Evolutionary conservation across 306 rosid species (phyloP).

Genomic region (Castanea sativa): DNA sequence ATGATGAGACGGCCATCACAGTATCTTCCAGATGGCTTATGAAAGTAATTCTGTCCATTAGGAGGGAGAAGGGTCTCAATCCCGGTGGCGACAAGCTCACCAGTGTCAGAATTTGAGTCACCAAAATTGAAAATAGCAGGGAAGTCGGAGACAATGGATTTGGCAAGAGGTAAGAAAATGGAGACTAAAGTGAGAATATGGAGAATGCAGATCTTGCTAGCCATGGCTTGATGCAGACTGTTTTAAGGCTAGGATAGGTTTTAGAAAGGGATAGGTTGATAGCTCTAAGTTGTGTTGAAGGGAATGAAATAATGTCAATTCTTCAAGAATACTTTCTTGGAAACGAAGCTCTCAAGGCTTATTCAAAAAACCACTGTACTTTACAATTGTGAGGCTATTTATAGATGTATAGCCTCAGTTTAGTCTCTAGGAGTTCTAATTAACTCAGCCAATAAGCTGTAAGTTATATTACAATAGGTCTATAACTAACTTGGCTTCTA

Average conservation of each 20-base stretch:
- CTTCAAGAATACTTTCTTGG: no score
- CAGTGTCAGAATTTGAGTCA: conserved; percentile 92
- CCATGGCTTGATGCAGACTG: conserved; percentile 19
- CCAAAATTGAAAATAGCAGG: conserved; percentile 86
- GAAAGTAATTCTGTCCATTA: conserved; percentile 62
- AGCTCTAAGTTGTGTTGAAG: background rate
- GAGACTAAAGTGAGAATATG: conserved; percentile 32
- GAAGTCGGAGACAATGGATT: conserved; percentile 46
- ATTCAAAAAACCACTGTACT: no score
- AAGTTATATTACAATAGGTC: no score
- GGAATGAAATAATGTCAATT: no score
- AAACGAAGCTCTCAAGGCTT: no score
- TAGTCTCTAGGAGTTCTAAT: no score
- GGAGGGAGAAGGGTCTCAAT: conserved; percentile 64
- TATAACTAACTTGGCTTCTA: no score
- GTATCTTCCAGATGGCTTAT: conserved; percentile 82
- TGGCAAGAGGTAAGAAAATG: conserved; percentile 40
- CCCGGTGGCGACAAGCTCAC: conserved; percentile 62
- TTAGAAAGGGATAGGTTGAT: no score
- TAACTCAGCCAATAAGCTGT: no score
- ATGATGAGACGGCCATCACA: conserved; percentile 77
- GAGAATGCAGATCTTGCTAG: conserved; percentile 31
- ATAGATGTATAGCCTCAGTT: no score
- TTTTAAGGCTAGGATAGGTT: no score
- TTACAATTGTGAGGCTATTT: no score